phyloP scores from a whole-genome alignment of 1,284 basidiomycete genomes.

The Rhodotorula sp. region DNA sequence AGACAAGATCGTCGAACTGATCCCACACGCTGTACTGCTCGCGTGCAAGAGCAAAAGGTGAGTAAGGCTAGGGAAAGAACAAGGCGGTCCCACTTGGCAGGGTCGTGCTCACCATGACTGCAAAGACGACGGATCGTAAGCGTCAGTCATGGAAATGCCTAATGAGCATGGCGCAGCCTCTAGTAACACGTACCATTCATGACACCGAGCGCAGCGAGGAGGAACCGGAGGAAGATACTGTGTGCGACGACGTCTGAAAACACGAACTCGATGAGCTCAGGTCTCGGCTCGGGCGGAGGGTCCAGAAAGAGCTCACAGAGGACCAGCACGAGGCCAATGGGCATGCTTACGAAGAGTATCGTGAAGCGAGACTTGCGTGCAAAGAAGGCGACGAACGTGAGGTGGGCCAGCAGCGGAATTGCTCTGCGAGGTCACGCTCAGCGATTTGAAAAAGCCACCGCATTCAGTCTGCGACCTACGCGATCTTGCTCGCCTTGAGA shows the following conservation, averaged over 20 bases:
- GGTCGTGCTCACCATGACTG: no score
- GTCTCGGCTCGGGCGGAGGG: background rate
- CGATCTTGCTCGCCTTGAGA: slow-evolving; percentile 31
- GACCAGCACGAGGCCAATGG: slow-evolving; percentile 15
- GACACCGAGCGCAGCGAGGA: slow-evolving; percentile 14
- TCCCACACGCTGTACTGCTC: slow-evolving; percentile 30
- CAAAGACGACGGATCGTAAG: no score
- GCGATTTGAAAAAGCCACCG: background rate
- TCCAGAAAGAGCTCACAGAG: slow-evolving; percentile 10
- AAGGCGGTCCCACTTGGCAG: no score
- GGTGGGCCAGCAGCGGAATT: slow-evolving; percentile 18
- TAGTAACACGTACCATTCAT: slow-evolving; percentile 21
- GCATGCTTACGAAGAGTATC: slow-evolving; percentile 13
- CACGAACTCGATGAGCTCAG: background rate
- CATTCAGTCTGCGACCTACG: background rate
- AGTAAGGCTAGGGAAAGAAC: no score
- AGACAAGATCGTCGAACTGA: slow-evolving; percentile 29
- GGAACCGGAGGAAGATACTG: slow-evolving; percentile 24
- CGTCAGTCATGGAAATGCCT: no score
- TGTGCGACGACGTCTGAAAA: slow-evolving; percentile 25
- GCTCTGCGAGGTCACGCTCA: background rate
- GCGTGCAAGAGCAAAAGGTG: no score
- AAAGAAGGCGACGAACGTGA: slow-evolving; percentile 18
- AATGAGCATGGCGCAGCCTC: background rate
- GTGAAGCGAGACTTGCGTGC: slow-evolving; percentile 28